Evolutionary conservation across 2,329 filamentous ascomycete species (phyloP).

Genomic region (Metarhizium anisopliae): DNA sequence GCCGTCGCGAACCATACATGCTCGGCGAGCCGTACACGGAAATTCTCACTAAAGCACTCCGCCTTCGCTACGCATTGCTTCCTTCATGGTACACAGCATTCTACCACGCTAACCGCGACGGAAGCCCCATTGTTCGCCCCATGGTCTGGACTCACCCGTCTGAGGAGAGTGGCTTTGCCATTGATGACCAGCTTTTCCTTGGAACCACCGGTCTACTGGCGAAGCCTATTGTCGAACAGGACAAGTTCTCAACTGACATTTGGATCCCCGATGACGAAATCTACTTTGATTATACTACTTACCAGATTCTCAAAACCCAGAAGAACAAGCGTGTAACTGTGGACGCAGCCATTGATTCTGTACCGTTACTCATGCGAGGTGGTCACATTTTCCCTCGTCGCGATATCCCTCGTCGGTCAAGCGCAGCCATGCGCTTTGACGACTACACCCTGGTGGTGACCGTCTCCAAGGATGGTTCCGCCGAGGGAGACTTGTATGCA

Average conservation of each 20-base stretch:
- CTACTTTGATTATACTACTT: conserved; percentile 96
- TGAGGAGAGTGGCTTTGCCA: conserved; percentile 75
- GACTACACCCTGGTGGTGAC: conserved; percentile 82
- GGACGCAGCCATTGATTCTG: conserved; percentile 71
- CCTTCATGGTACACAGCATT: conserved; percentile 97
- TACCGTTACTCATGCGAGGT: conserved; percentile 85
- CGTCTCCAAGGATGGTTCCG: conserved; percentile 50
- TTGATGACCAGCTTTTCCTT: conserved; percentile 92
- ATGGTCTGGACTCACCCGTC: conserved; percentile 88
- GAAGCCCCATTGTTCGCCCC: conserved; percentile 79
- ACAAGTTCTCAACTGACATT: conserved; percentile 62
- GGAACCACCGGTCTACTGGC: conserved; percentile 83
- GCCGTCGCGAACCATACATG: conserved; percentile 88
- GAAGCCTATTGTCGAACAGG: conserved; percentile 80
- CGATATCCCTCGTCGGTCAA: conserved; percentile 78
- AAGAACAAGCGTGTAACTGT: conserved; percentile 63
- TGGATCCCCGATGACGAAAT: conserved; percentile 83
- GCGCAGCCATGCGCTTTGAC: conserved; percentile 84
- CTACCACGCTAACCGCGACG: conserved; percentile 74
- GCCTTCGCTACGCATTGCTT: conserved; percentile 79
- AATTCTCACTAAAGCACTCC: conserved; percentile 80
- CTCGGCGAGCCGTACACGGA: conserved; percentile 73
- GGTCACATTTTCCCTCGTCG: conserved; percentile 88
- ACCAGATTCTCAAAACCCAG: conserved; percentile 59
- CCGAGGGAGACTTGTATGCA: conserved; percentile 75